phyloP scores from a whole-genome alignment of 768 basidiomycete genomes.

The Collybia nuda region DNA sequence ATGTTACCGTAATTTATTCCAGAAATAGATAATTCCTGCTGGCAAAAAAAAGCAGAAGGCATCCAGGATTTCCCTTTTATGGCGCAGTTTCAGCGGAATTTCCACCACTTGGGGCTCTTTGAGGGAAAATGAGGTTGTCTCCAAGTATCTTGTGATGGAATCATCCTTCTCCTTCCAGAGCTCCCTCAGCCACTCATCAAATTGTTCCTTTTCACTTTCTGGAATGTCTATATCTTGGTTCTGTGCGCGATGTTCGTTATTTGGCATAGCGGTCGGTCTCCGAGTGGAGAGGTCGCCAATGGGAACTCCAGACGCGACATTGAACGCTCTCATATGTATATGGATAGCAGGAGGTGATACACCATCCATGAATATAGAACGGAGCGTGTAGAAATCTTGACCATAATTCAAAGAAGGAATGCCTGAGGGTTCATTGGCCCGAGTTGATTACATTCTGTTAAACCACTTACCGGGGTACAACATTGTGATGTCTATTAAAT shows the following conservation, averaged over 20 bases:
- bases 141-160: constrained; percentile 66
- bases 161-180: constrained; percentile 88
- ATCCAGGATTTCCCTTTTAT: constrained; percentile 54
- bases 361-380: constrained; percentile 82
- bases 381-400: constrained; percentile 86
- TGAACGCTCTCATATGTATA: constrained; percentile 81
- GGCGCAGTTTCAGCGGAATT: constrained; percentile 61
- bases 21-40: constrained; percentile 46
- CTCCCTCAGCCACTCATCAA: constrained; percentile 81
- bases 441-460: not conserved
- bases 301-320: constrained; percentile 65
- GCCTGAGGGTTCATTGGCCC: constrained; percentile 37
- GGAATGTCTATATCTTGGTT: constrained; percentile 49
- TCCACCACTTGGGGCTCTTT: constrained; percentile 31
- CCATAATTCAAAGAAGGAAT: constrained; percentile 81
- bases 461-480: constrained; percentile 75
- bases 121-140: constrained; percentile 44
- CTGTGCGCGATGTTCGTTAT: constrained; percentile 17
- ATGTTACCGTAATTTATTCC: constrained; percentile 37
- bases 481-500: constrained; percentile 88
- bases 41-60: constrained; percentile 77
- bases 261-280: constrained; percentile 26
- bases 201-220: constrained; percentile 56
- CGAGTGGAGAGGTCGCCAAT: constrained; percentile 57
- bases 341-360: constrained; percentile 84